Percentiles rank a stretch among this genome's conserved stretches.
Conservation (phyloP, 441 rosid genomes). For the Pelargonium fulgidum region DNA sequence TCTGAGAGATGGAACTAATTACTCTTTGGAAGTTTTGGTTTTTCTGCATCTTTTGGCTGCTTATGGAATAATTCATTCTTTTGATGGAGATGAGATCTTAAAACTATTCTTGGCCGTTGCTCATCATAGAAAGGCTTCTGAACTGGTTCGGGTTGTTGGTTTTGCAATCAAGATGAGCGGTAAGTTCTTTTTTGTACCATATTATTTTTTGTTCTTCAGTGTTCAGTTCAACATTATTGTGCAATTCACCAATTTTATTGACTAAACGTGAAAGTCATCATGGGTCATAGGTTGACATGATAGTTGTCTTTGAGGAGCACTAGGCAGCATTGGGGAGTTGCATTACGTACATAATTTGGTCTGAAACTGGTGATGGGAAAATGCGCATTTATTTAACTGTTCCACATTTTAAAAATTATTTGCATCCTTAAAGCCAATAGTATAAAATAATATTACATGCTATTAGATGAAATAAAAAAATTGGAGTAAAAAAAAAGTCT, state of each 20-base stretch:
- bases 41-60: conserved; percentile 34
- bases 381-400: background rate
- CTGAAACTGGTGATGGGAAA: background rate
- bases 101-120: conserved; percentile 19
- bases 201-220: background rate
- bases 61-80: conserved; percentile 24
- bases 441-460: background rate
- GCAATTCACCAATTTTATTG: background rate
- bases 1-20: conserved; percentile 18
- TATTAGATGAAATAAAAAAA: no score
- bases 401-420: background rate
- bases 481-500: background rate
- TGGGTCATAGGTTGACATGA: no score
- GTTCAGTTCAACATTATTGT: background rate
- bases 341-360: background rate
- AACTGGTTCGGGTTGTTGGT: conserved; percentile 28
- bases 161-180: conserved; percentile 23
- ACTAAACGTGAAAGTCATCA: background rate
- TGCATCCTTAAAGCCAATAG: background rate
- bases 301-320: background rate
- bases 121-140: conserved; percentile 26
- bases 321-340: background rate
- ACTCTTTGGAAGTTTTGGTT: conserved; percentile 24
- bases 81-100: conserved; percentile 24
- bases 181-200: conserved; percentile 16